Conservation (phyloP, 768 basidiomycete genomes). For the Tricholoma hemisulphureum region DNA sequence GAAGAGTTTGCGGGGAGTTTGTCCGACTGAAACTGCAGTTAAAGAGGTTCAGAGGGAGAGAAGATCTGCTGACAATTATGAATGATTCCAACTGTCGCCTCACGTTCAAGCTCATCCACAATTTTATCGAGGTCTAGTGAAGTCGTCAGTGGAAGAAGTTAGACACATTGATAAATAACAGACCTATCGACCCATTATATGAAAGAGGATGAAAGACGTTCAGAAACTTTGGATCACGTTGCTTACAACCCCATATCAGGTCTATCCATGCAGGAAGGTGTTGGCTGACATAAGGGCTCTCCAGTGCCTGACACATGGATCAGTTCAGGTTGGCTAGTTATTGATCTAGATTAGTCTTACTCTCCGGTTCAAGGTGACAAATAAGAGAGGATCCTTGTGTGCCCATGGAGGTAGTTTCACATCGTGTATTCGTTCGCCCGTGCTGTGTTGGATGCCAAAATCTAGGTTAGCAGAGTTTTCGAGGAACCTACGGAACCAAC, state of each 20-base stretch:
- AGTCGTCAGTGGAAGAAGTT: neutral
- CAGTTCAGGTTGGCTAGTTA: neutral
- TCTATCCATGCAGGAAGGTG: slow-evolving; percentile 90
- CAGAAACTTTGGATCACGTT: slow-evolving; percentile 70
- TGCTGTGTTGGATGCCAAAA: slow-evolving; percentile 71
- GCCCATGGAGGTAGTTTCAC: slow-evolving; percentile 94
- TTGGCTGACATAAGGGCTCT: slow-evolving; percentile 84
- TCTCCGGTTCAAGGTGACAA: slow-evolving; percentile 73
- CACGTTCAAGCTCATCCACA: slow-evolving; percentile 80
- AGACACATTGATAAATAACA: slow-evolving; percentile 4
- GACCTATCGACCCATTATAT: slow-evolving; percentile 87
- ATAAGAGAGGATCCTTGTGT: slow-evolving; percentile 75
- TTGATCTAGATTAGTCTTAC: slow-evolving; percentile 35
- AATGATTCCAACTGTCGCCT: slow-evolving; percentile 92
- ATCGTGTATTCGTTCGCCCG: slow-evolving; percentile 78
- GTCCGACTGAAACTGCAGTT: slow-evolving; percentile 59
- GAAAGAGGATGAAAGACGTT: slow-evolving; percentile 94
- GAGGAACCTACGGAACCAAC: slow-evolving; percentile 58
- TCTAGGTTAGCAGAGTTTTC: slow-evolving; percentile 78
- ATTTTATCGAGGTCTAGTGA: slow-evolving; percentile 78
- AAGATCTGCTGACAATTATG: slow-evolving; percentile 72
- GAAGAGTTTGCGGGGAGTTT: slow-evolving; percentile 89
- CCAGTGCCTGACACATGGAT: slow-evolving; percentile 59
- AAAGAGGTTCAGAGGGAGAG: neutral
- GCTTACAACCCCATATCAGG: slow-evolving; percentile 87